phyloP scores from a whole-genome alignment of 208 protist genomes.

The Trypanosoma mega region DNA sequence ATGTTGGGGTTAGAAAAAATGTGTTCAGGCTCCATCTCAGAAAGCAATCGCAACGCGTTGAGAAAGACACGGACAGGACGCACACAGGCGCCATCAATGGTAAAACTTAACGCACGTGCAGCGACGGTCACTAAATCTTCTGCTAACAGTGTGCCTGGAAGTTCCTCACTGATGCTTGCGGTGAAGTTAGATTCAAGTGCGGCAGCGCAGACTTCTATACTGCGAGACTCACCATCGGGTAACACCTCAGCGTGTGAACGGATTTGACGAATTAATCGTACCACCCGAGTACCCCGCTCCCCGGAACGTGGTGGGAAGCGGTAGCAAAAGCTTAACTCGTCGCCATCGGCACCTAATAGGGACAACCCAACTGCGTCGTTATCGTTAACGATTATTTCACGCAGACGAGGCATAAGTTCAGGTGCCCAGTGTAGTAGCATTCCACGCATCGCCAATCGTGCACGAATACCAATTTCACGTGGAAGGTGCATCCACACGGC shows the following conservation, averaged over 20 bases:
- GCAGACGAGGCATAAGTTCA: conserved; percentile 32
- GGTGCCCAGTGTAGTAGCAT: conserved; percentile 57
- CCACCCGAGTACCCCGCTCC: conserved; percentile 24
- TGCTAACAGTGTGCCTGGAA: conserved; percentile 19
- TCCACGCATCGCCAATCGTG: conserved; percentile 65
- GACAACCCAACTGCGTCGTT: conserved; percentile 34
- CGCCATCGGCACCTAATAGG: conserved; percentile 78
- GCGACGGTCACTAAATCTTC: conserved; percentile 20
- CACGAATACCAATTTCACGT: conserved; percentile 51
- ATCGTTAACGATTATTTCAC: conserved; percentile 16
- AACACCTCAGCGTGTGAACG: conserved; percentile 44
- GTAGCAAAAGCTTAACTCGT: conserved; percentile 67
- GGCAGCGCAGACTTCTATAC: conserved; percentile 32
- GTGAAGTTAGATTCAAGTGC: conserved; percentile 61
- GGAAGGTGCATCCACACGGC: conserved; percentile 76
- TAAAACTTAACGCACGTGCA: conserved; percentile 18
- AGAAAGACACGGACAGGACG: conserved; percentile 25
- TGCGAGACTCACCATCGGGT: conserved; percentile 35
- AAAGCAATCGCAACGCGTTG: conserved; percentile 29
- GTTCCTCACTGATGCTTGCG: conserved; percentile 25
- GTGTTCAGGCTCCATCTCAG: conserved; percentile 34
- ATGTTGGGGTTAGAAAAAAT: too few species aligned
- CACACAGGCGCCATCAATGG: conserved; percentile 16
- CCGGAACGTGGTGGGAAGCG: conserved; percentile 38
- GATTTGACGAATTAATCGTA: conserved; percentile 54